Evolutionary conservation across 345 rosid genomes (phyloP), one percentile per base, ranked within the genome.

Genomic region (Eucalyptus cloeziana): DNA sequence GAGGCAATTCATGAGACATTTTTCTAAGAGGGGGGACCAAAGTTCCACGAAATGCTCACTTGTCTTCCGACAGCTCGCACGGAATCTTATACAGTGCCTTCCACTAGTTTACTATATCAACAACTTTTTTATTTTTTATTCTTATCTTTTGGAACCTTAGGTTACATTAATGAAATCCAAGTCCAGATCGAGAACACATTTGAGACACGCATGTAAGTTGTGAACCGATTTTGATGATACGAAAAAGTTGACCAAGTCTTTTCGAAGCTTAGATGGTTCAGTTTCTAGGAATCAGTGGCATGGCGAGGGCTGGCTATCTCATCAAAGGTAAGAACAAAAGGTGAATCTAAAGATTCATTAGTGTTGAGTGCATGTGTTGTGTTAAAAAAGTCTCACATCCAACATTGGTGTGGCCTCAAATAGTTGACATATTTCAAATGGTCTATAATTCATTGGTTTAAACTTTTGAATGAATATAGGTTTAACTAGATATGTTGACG

Each of bases 331-430:
- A 3, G 8, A 21, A 37, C 1, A 8, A 40, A 5, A 33, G 2
- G 22, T 33, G 44, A 40, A 2, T 69, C 21, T 71, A 19, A 71
- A 22, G 24, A 71, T 71, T 71, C 13, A 2, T 4, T 17, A 33
- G 69, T 10, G 2, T 9, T 71, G 7, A 17, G 0, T 71, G 25
- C 13, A 5, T 7, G 1, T 33, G 44, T 3, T 37, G 15, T 76
- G 5, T 76, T 37, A 2, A 2, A 5, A 19, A 19, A 37, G 3
- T 19, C 27, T 40, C 15, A 21, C 1, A 3, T 40, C 13, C 3
- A 7, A 76, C 3, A 40, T 40, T 21, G 8, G 2, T 40, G 27
- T 76, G 30, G 5, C 3, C 2, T 40, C 1, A 0, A 40, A 7
- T 7, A 37, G 8, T 37, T 76, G 7, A 21, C 13, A 71, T 71